Conservation (phyloP, 2,329 filamentous ascomycete genomes). For the Fusarium nematophilum region DNA sequence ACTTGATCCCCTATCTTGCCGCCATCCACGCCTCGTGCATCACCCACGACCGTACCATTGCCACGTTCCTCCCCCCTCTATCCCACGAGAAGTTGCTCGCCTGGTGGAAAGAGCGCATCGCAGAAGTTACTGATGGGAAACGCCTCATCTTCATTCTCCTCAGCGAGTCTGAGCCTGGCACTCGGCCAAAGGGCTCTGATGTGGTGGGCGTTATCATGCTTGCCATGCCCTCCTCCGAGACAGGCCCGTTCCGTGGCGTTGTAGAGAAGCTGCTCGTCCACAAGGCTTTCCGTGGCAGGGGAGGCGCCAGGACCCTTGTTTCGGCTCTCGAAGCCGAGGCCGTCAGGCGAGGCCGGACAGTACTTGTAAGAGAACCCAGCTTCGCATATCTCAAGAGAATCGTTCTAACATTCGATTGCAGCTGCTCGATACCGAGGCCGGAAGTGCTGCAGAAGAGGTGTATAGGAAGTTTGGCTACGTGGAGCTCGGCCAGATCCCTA, state of each 20-base stretch:
- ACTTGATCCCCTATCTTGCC: conserved; percentile 67
- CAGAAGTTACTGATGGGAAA: conserved; percentile 57
- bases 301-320: conserved; percentile 65
- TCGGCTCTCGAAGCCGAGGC: conserved; percentile 67
- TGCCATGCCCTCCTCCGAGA: conserved; percentile 62
- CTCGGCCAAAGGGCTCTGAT: conserved; percentile 55
- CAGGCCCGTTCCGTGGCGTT: conserved; percentile 63
- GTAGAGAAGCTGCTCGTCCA: conserved; percentile 70
- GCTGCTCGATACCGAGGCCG: conserved; percentile 65
- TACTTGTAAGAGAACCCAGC: conserved; percentile 60
- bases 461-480: conserved; percentile 68
- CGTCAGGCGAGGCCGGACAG: conserved; percentile 56
- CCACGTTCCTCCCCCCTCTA: conserved; percentile 70
- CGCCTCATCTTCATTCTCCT: conserved; percentile 67
- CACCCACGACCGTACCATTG: conserved; percentile 65
- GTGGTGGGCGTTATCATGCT: conserved; percentile 69
- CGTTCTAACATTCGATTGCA: conserved; percentile 37
- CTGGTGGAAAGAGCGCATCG: conserved; percentile 67
- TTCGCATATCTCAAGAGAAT: neutral
- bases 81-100: conserved; percentile 64
- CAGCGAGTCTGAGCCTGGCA: conserved; percentile 47
- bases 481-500: conserved; percentile 65
- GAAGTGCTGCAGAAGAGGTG: conserved; percentile 62
- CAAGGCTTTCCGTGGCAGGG: conserved; percentile 60
- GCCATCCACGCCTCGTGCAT: conserved; percentile 70